Percentiles rank a stretch among this genome's conserved stretches.
Conservation (phyloP, 495 filamentous ascomycete species). For the Astrothelium subdiscretum region DNA sequence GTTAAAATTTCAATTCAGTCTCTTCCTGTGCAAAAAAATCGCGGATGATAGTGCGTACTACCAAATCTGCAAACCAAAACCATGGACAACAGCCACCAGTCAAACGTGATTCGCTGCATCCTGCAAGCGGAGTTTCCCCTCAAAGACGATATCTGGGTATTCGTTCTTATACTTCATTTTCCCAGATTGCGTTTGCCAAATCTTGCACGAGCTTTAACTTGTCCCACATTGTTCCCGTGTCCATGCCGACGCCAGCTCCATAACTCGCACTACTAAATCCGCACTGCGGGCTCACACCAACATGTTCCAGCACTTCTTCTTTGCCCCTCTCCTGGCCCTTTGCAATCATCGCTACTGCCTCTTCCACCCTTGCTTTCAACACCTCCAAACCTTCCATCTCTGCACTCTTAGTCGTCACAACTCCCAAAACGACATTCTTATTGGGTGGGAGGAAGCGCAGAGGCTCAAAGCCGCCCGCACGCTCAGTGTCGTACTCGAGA, state of each 20-base stretch:
- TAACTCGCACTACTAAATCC: conserved; percentile 27
- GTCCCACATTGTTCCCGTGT: conserved; percentile 29
- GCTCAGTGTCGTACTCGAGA: conserved; percentile 31
- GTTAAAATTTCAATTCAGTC: too few relatives aligned
- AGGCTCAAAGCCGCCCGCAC: conserved; percentile 28
- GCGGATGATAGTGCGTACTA: too few relatives aligned
- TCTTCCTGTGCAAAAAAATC: too few relatives aligned
- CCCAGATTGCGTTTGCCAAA: conserved; percentile 29
- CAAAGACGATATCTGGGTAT: too few relatives aligned
- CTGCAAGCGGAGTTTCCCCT: too few relatives aligned
- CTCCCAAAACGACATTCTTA: conserved; percentile 29
- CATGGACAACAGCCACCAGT: too few relatives aligned
- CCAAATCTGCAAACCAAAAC: too few relatives aligned
- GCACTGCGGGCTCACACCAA: conserved; percentile 30
- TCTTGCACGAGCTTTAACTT: conserved; percentile 28
- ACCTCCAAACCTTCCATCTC: conserved; percentile 24
- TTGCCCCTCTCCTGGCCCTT: conserved; percentile 20
- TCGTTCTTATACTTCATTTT: not conserved
- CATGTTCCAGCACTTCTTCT: conserved; percentile 22
- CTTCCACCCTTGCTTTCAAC: conserved; percentile 23
- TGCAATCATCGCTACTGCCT: conserved; percentile 26
- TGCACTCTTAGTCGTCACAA: conserved; percentile 27
- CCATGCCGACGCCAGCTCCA: conserved; percentile 26
- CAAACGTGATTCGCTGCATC: too few relatives aligned
- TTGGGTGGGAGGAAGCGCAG: conserved; percentile 25